A percentile compares a stretch with the other conserved stretches of the same genome.
Conservation (phyloP, 495 filamentous ascomycete genomes). For the Talaromyces stipitatus region DNA sequence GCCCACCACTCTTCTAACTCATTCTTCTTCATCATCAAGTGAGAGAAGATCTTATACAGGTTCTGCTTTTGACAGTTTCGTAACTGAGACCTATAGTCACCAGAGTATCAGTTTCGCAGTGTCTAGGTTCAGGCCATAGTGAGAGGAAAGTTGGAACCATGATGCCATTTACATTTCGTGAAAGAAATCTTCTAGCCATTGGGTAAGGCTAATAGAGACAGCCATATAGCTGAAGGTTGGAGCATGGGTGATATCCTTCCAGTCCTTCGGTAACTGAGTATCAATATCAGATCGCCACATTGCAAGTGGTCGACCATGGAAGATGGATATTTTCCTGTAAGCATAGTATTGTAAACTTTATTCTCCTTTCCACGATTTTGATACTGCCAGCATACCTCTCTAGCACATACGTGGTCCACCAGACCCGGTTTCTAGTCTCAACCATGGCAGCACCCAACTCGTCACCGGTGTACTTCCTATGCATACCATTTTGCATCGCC, state of each 20-base stretch:
- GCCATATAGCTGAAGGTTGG: constrained; percentile 38
- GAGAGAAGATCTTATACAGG: no score
- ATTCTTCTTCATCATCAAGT: no score
- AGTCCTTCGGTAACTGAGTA: constrained; percentile 35
- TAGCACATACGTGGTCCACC: constrained; percentile 44
- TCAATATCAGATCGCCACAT: constrained; percentile 37
- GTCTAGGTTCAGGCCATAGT: not conserved
- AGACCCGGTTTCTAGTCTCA: constrained; percentile 40
- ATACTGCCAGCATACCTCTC: constrained; percentile 27
- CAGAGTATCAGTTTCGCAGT: no score
- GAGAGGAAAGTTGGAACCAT: not conserved
- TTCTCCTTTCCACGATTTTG: no score
- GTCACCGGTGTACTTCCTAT: constrained; percentile 38
- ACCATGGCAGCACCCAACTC: constrained; percentile 33
- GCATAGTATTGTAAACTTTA: no score
- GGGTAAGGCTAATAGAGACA: constrained; percentile 33
- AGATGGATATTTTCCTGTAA: constrained; percentile 19
- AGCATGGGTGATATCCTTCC: constrained; percentile 14
- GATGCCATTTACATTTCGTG: constrained; percentile 45
- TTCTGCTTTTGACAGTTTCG: no score
- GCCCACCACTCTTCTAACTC: no score
- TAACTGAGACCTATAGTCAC: no score
- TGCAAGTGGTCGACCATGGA: constrained; percentile 39
- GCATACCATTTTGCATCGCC: constrained; percentile 47
- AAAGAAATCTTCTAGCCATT: constrained; percentile 36